These are phyloP conservation scores for Solanum paucissectum DNA, from an alignment of 257 asterid genomes.

Conservation along the genomic window DNA sequence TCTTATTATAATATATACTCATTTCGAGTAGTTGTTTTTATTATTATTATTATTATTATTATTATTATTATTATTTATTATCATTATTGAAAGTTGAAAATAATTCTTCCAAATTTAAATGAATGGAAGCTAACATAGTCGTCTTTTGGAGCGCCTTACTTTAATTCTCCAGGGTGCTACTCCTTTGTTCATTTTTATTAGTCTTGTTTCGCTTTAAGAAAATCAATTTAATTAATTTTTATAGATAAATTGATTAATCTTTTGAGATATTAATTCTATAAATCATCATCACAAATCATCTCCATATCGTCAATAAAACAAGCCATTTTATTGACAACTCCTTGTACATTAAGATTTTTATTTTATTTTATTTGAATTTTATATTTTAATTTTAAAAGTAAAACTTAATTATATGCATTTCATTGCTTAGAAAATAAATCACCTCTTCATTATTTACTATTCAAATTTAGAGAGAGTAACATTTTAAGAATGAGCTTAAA, in stretches of 20 bases:
- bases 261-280: too few species aligned
- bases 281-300: background rate
- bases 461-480: background rate
- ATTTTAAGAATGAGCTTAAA: too few species aligned
- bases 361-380: background rate
- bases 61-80: too few species aligned
- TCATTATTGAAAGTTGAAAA: background rate
- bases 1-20: background rate
- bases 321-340: background rate
- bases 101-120: background rate
- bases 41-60: too few species aligned
- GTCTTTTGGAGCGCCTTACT: background rate
- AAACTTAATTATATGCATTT: background rate
- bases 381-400: background rate
- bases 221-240: background rate
- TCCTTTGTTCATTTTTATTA: too few species aligned
- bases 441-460: background rate
- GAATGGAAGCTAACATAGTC: background rate
- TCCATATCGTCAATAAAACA: background rate
- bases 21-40: background rate
- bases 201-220: too few species aligned
- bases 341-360: background rate
- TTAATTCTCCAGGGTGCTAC: background rate
- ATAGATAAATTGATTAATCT: too few species aligned
- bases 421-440: background rate